phyloP scores from a whole-genome alignment of 228 moss, liverwort and hornwort species.

The Sphagnum fallax region DNA sequence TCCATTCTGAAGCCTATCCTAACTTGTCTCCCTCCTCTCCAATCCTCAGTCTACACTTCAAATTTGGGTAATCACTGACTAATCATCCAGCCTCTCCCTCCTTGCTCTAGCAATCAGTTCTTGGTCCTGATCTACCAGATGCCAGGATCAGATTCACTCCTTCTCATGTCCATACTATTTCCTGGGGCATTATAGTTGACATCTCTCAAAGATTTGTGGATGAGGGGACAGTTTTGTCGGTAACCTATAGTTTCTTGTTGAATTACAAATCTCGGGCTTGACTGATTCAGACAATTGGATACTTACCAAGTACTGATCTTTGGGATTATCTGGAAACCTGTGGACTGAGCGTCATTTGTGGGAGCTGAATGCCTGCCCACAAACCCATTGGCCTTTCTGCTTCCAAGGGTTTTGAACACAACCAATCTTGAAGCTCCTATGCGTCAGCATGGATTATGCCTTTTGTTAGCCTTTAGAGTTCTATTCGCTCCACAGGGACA shows the following conservation, averaged over 20 bases:
- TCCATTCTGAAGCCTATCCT: neutral
- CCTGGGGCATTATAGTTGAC: too few species aligned
- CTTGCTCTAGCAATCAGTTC: neutral
- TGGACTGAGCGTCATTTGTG: neutral
- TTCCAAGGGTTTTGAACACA: constrained; percentile 18
- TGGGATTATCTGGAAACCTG: too few species aligned
- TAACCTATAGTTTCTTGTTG: too few species aligned
- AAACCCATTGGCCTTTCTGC: constrained; percentile 17
- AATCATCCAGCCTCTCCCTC: neutral
- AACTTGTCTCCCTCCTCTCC: constrained; percentile 8
- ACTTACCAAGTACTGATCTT: too few species aligned
- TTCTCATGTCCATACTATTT: too few species aligned
- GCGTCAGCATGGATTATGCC: constrained; percentile 54
- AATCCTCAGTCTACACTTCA: neutral
- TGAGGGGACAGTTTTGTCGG: too few species aligned
- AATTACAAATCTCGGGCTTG: too few species aligned
- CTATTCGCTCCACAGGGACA: constrained; percentile 60
- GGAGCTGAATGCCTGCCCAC: neutral
- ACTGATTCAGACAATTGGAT: too few species aligned
- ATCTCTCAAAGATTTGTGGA: too few species aligned
- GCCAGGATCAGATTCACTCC: too few species aligned
- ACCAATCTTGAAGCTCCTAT: constrained; percentile 28
- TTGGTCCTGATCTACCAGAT: too few species aligned
- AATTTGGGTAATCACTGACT: neutral
- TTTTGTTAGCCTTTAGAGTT: constrained; percentile 56